Conservation (phyloP, 225 moss, liverwort and hornwort genomes). For the Marchantia paleacea region DNA sequence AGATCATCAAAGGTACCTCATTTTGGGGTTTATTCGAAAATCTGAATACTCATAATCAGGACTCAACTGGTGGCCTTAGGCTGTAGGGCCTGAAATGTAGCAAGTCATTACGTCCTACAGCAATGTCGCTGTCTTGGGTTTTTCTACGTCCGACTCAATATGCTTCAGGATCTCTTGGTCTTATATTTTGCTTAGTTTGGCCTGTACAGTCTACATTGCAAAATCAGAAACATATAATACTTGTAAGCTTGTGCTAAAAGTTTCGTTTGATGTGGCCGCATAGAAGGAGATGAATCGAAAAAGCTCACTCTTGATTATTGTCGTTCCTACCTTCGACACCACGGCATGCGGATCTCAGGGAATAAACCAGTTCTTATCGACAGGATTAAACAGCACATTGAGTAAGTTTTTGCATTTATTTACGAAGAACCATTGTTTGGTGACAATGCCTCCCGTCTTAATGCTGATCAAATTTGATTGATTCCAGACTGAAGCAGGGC, state of each 20-base stretch:
- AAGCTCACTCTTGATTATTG: conserved; percentile 57
- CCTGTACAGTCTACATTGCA: neutral
- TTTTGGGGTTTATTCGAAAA: neutral
- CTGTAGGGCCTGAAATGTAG: neutral
- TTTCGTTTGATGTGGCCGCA: neutral
- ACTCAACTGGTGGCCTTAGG: neutral
- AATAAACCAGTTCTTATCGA: conserved; percentile 55
- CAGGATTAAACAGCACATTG: conserved; percentile 69
- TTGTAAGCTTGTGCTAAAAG: too few species aligned
- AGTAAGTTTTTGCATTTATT: conserved; percentile 31
- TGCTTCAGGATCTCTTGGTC: neutral
- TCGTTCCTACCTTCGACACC: conserved; percentile 60
- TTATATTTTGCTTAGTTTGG: neutral
- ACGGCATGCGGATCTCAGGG: conserved; percentile 61
- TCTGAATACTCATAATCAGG: neutral
- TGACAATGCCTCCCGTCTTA: neutral
- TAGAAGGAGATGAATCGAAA: conserved; percentile 52
- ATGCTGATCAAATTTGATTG: neutral
- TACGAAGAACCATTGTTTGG: neutral
- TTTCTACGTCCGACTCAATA: neutral
- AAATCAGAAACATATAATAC: neutral
- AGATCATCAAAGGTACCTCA: conserved; percentile 12
- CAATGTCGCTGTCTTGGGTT: neutral
- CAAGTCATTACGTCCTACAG: neutral
- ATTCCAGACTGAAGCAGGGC: conserved; percentile 34